Evolutionary conservation across 192 early-diverging fungal species (phyloP), one percentile per base, ranked within the genome.

Genomic region (Rhizophlyctis rosea): DNA sequence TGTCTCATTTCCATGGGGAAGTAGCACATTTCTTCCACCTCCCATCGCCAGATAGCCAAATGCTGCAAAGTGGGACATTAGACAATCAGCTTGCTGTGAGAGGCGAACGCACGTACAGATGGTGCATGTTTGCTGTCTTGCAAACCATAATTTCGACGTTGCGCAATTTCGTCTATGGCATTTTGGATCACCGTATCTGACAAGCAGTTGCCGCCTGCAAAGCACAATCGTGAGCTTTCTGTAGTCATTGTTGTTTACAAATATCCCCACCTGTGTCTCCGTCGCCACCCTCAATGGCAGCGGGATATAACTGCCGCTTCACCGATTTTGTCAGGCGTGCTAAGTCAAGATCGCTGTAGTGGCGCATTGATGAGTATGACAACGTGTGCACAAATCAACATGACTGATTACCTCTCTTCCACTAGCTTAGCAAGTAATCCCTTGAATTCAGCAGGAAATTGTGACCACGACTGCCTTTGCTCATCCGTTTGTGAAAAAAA

Each of bases 1-100:
- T 64, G 47, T 33, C 68, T 72, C 56, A 85, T 64, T 36, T 85
- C 78, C 3, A 23, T 24, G 1, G 83, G 80, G 55, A 79, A 79
- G 0, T 36, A 33, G 11, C 61, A 48, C 11, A 82, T 50, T 63
- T 85, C 71, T 49, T 74, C 65, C 3, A 76, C 76, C 57, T 85
- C 81, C 81, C 80, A 82, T 24, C 83, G 62, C 53, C 56, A 68
- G 9, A 85, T 54, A 4, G 71, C 70, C 3, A 84, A 57, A 59
- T 80, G 16, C 3, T 28, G 62, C 21, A 7, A 31, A 27, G 18
- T 33, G n/a, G n/a, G n/a, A n/a, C n/a, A n/a, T n/a, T n/a, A n/a
- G n/a, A n/a, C n/a, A n/a, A n/a, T n/a, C n/a, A n/a, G n/a, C n/a
- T n/a, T n/a, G n/a, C n/a, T n/a, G n/a, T n/a, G n/a, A n/a, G n/a